Conservation (phyloP, 768 basidiomycete genomes). For the Psilocybe subaeruginosa region DNA sequence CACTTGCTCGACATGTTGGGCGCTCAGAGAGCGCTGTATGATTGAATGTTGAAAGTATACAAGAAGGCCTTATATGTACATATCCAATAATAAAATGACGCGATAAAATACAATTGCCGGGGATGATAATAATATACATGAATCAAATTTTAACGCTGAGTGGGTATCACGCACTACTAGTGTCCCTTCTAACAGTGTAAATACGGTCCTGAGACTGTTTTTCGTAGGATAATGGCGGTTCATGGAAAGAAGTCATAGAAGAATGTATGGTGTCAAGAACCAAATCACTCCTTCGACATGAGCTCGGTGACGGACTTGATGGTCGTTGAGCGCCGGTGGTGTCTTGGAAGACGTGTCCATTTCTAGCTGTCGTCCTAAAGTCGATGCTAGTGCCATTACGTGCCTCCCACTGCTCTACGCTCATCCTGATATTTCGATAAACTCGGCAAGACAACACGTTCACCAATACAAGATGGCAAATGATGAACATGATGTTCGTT, state of each 20-base stretch:
- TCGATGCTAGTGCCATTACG: constrained; percentile 3
- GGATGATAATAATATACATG: constrained; percentile 1
- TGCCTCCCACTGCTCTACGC: constrained; percentile 5
- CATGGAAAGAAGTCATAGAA: background rate
- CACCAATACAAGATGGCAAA: constrained; percentile 12
- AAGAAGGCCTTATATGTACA: no score
- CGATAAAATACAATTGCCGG: background rate
- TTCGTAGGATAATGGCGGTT: background rate
- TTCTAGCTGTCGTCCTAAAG: constrained; percentile 3
- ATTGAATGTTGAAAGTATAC: no score
- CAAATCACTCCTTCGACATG: constrained; percentile 7
- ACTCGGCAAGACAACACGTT: constrained; percentile 12
- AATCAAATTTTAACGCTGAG: background rate
- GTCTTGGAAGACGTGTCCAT: background rate
- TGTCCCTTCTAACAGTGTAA: background rate
- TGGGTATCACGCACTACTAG: background rate
- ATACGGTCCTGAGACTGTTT: background rate
- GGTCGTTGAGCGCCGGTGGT: background rate
- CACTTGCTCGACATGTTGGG: no score
- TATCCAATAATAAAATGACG: background rate
- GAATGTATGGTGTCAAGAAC: background rate
- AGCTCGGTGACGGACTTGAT: constrained; percentile 1
- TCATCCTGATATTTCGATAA: constrained; percentile 12
- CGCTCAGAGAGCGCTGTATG: no score
- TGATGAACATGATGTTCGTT: constrained; percentile 9